These are phyloP conservation scores for Ophiosphaerella herpotricha DNA, from an alignment of 2,329 filamentous ascomycete species.

Conservation along the genomic window DNA sequence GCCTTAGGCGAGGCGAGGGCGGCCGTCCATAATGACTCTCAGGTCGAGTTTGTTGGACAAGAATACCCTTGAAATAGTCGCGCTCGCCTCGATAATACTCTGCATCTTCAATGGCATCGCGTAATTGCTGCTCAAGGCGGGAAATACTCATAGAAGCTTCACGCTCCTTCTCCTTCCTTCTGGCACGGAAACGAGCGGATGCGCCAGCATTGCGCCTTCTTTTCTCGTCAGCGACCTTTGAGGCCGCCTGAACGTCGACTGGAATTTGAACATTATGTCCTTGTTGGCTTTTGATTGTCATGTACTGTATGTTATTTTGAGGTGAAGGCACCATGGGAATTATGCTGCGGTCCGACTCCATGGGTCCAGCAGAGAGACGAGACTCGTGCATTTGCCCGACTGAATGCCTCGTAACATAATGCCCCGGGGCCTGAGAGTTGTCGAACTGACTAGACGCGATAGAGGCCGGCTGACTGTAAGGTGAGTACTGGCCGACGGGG, in stretches of 20 bases:
- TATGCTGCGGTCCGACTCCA: conserved; percentile 44
- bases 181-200: conserved; percentile 78
- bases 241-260: conserved; percentile 80
- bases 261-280: conserved; percentile 63
- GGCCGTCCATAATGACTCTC: conserved; percentile 53
- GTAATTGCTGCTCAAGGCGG: conserved; percentile 69
- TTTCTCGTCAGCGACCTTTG: conserved; percentile 83
- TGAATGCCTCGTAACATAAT: conserved; percentile 20
- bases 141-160: conserved; percentile 72
- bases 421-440: conserved; percentile 37
- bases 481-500: conserved; percentile 54
- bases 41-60: conserved; percentile 62
- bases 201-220: conserved; percentile 83
- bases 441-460: conserved; percentile 41
- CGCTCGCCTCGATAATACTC: conserved; percentile 77
- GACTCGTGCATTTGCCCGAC: conserved; percentile 28
- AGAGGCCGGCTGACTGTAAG: conserved; percentile 41
- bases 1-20: conserved; percentile 48
- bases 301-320: conserved; percentile 57
- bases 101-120: conserved; percentile 69
- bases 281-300: conserved; percentile 58
- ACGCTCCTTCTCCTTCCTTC: conserved; percentile 81
- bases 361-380: conserved; percentile 39
- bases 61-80: conserved; percentile 64
- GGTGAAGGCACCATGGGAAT: conserved; percentile 53